phyloP scores from a whole-genome alignment of 1,139 yeast genomes.

The Yamadazyma oceani region DNA sequence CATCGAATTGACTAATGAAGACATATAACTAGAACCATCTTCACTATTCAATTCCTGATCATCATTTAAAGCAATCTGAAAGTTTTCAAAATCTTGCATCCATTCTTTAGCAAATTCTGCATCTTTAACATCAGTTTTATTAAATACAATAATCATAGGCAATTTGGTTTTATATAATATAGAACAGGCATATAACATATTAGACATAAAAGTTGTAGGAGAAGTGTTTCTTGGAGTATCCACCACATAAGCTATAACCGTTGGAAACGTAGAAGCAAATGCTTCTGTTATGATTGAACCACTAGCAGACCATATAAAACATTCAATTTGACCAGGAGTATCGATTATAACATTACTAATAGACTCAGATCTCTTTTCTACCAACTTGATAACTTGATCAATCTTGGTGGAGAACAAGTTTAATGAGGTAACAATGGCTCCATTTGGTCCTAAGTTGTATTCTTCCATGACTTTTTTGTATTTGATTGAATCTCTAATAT shows the following conservation, averaged over 20 bases:
- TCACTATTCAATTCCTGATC: constrained; percentile 66
- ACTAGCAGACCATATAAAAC: constrained; percentile 96
- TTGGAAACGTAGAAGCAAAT: constrained; percentile 93
- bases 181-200: constrained; percentile 97
- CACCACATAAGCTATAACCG: constrained; percentile 91
- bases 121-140: constrained; percentile 86
- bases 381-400: constrained; percentile 86
- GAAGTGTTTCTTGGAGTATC: constrained; percentile 94
- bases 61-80: constrained; percentile 72
- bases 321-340: constrained; percentile 98
- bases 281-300: constrained; percentile 97
- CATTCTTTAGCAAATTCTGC: constrained; percentile 91
- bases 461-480: constrained; percentile 95
- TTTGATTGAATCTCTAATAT: constrained; percentile 93
- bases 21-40: constrained; percentile 89
- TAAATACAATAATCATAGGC: constrained; percentile 96
- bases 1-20: constrained; percentile 90
- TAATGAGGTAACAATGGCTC: constrained; percentile 94
- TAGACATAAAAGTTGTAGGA: constrained; percentile 96
- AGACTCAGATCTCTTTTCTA: constrained; percentile 73
- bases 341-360: constrained; percentile 80
- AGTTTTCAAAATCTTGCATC: constrained; percentile 96
- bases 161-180: constrained; percentile 92
- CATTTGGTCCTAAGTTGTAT: constrained; percentile 93
- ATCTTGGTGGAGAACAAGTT: constrained; percentile 92